Evolutionary conservation across 495 filamentous ascomycete species (phyloP), one percentile per base, ranked within the genome.

Genomic region (Aspergillus sclerotioniger): DNA sequence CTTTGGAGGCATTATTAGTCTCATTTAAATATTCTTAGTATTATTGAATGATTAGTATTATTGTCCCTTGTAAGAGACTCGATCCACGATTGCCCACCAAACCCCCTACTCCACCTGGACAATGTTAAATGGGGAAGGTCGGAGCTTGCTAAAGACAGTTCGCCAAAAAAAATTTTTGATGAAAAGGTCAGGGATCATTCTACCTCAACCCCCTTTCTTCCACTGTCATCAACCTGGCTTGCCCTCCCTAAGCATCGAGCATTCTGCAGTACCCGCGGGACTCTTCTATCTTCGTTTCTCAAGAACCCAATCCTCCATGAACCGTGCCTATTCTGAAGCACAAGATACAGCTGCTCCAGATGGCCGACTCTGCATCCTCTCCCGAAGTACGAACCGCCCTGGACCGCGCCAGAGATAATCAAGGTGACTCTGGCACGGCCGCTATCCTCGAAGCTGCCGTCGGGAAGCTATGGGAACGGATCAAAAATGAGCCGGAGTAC

Each of bases 351-450:
- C 49, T 29, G 32, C 29, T 28, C 37, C 49, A 58, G 59, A 67
- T 67, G 64, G 61, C 64, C 51, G 57, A 63, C 32, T 56, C 67
- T 33, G 58, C 63, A 48, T 60, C 65, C n/a, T 67, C 66, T 32
- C 54, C 61, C 21, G 46, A 57, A 39, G 59, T 77, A 46, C 67
- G 70, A 56, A 63, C 64, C 53, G 86, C 87, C 17, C 72, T 94
- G 29, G 84, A 91, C 54, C 79, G 86, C 29, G 89, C 87, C 17
- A 80, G 87, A 51, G 85, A 84, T 43, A 82, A 78, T 29, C 71
- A 77, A 13, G 63, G 77, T n/a, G 78, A 89, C 63, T 71, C 77
- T 2, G 61, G 68, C 16, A 78, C 88, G 46, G 67, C 65, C 25
- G 62, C 64, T 13, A 75, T 81, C 37, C 81, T 94, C 21, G 81